A percentile compares a stretch with the other conserved stretches of the same genome.
Conservation (phyloP, 2,329 filamentous ascomycete species). For the Monascus ruber region DNA sequence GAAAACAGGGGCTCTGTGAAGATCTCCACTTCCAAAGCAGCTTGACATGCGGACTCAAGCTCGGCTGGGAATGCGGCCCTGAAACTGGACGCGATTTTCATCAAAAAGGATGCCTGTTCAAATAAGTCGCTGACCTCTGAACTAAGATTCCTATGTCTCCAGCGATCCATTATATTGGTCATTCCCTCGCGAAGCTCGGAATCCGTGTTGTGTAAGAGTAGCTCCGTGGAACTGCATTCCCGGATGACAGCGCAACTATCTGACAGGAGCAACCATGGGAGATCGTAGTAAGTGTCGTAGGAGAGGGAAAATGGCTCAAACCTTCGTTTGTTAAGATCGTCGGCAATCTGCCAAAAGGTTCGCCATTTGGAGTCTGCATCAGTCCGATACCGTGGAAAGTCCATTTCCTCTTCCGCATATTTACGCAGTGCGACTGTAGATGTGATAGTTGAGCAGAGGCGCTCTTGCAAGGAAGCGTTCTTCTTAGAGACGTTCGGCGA, state of each 20-base stretch:
- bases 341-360: slow-evolving; percentile 72
- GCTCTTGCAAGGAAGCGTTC: slow-evolving; percentile 56
- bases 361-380: slow-evolving; percentile 79
- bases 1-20: slow-evolving; percentile 61
- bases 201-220: slow-evolving; percentile 57
- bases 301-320: slow-evolving; percentile 70
- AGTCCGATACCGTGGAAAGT: slow-evolving; percentile 62
- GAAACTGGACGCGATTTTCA: slow-evolving; percentile 60
- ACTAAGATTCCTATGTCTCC: slow-evolving; percentile 33
- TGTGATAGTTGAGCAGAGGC: slow-evolving; percentile 61
- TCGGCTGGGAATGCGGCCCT: slow-evolving; percentile 58
- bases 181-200: slow-evolving; percentile 25
- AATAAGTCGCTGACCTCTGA: slow-evolving; percentile 42
- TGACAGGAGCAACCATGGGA: slow-evolving; percentile 75
- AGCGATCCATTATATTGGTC: slow-evolving; percentile 28
- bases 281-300: slow-evolving; percentile 57
- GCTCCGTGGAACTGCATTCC: slow-evolving; percentile 66
- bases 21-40: slow-evolving; percentile 59
- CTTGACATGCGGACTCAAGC: slow-evolving; percentile 55
- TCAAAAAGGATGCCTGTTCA: slow-evolving; percentile 48
- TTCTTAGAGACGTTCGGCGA: slow-evolving; percentile 29
- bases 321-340: slow-evolving; percentile 76
- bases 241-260: slow-evolving; percentile 71
- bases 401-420: slow-evolving; percentile 51
- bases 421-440: slow-evolving; percentile 56